Percentiles rank a stretch among this genome's conserved stretches.
Conservation (phyloP, 2,329 filamentous ascomycete genomes). For the Hymenoscyphus fructigenus region DNA sequence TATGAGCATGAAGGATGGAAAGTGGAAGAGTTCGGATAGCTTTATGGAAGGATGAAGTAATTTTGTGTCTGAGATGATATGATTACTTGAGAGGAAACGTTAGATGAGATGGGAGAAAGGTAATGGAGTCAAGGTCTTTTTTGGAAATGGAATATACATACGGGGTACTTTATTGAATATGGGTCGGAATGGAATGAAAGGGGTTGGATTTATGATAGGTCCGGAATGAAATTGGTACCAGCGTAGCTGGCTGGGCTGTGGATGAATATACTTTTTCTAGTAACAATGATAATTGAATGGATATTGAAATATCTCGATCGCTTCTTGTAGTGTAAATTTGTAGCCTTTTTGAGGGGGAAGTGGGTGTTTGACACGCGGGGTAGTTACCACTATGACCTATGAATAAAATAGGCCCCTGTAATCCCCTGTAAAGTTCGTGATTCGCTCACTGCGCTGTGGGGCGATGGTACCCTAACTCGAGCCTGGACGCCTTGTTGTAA, state of each 20-base stretch:
- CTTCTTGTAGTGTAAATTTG: no score
- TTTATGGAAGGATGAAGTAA: conserved; percentile 17
- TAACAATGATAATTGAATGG: background rate
- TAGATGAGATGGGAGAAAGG: background rate
- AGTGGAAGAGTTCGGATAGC: conserved; percentile 20
- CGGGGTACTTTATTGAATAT: background rate
- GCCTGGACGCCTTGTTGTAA: no score
- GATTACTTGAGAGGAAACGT: background rate
- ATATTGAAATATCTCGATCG: background rate
- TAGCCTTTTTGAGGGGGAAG: no score
- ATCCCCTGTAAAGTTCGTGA: no score
- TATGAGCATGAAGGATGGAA: conserved; percentile 8
- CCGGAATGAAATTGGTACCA: background rate
- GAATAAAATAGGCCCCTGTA: no score
- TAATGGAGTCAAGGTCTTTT: background rate
- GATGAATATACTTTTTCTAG: background rate
- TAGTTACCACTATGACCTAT: no score
- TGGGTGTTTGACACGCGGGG: no score
- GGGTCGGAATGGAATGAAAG: background rate
- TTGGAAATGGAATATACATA: background rate
- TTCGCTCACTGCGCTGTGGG: no score
- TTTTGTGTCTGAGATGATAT: background rate
- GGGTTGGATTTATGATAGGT: background rate
- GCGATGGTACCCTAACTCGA: no score
- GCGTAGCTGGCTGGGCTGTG: background rate